A percentile compares a stretch with the other conserved stretches of the same genome.
These are phyloP conservation scores for Willaertia magna DNA, from an alignment of 208 protist genomes.

Conservation along the genomic window DNA sequence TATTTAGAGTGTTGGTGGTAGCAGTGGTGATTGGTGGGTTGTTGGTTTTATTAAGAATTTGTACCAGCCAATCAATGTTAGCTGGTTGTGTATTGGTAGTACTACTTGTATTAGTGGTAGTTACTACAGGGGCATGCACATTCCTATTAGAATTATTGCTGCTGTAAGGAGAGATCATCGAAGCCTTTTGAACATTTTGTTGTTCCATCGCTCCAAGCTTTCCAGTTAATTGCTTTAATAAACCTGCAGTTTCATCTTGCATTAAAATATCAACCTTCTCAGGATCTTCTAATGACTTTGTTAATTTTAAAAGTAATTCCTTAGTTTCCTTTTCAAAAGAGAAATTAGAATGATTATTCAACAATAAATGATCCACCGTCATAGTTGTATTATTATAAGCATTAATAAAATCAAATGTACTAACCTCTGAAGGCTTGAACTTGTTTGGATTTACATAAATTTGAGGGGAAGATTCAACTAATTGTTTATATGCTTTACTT, in stretches of 20 bases:
- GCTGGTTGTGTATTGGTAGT: neutral
- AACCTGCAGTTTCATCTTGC: neutral
- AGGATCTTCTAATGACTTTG: too few relatives aligned
- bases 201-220: neutral
- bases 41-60: neutral
- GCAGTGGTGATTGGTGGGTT: neutral
- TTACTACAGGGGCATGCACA: neutral
- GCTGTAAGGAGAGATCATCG: neutral
- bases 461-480: neutral
- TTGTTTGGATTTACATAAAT: neutral
- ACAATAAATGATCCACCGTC: neutral
- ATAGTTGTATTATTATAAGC: neutral
- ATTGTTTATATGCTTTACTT: neutral
- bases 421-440: neutral
- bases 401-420: neutral
- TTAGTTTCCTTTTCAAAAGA: neutral
- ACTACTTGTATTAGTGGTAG: neutral
- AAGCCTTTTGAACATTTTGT: neutral
- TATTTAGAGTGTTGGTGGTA: neutral
- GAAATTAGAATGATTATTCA: neutral
- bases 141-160: neutral
- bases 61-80: neutral
- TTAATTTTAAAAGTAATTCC: neutral
- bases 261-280: neutral
- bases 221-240: neutral